Conservation (phyloP, 306 rosid species). For the Albizia julibrissin region DNA sequence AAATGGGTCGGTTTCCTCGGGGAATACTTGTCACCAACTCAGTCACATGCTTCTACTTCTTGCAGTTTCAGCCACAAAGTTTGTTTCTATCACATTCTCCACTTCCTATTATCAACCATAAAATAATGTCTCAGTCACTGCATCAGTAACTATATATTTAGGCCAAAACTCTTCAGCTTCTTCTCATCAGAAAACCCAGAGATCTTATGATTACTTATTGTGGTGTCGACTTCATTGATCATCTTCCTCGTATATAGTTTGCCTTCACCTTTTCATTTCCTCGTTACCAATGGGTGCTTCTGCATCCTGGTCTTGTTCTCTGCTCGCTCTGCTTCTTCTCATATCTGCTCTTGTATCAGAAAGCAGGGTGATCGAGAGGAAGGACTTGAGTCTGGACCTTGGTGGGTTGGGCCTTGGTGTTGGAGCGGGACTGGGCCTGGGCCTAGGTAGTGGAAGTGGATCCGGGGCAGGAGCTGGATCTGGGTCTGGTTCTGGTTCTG, state of each 20-base stretch:
- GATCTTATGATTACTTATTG: not conserved
- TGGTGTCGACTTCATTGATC: not conserved
- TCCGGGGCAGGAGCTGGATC: slow-evolving; percentile 54
- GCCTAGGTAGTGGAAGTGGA: slow-evolving; percentile 55
- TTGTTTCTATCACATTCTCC: slow-evolving; percentile 24
- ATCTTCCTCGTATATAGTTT: not conserved
- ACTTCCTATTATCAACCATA: slow-evolving; percentile 20
- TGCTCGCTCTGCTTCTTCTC: slow-evolving; percentile 39
- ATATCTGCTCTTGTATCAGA: slow-evolving; percentile 44
- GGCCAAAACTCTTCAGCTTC: not conserved
- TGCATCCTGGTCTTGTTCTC: slow-evolving; percentile 33
- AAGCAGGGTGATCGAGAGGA: slow-evolving; percentile 43
- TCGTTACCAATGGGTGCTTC: slow-evolving; percentile 37
- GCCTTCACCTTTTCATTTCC: not conserved
- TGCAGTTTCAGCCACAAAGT: slow-evolving; percentile 38
- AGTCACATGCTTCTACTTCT: not conserved
- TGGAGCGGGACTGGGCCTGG: slow-evolving; percentile 53
- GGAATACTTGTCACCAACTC: slow-evolving; percentile 34
- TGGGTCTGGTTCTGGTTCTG: slow-evolving; percentile 48
- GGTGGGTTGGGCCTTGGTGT: slow-evolving; percentile 56
- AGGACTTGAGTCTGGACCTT: slow-evolving; percentile 57
- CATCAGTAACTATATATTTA: slow-evolving; percentile 38
- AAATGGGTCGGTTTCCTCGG: slow-evolving; percentile 29
- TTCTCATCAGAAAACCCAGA: slow-evolving; percentile 13
- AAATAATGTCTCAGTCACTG: slow-evolving; percentile 14